Percentiles rank a stretch among this genome's conserved stretches.
Conservation (phyloP, 352 stramenopile species). For the Globisporangium sylvaticum region DNA sequence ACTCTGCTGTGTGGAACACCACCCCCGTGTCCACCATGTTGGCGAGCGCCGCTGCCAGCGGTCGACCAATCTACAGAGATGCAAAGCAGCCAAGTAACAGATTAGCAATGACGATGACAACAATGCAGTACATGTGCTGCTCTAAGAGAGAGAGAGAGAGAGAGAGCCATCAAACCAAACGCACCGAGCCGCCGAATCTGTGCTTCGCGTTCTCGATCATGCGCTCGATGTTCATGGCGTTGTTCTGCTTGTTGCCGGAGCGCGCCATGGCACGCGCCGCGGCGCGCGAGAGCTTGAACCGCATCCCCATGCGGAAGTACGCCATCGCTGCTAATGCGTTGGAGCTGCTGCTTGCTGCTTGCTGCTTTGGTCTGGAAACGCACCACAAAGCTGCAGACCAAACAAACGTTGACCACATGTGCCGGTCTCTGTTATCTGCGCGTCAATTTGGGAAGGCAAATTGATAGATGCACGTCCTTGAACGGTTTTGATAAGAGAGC, state of each 20-base stretch:
- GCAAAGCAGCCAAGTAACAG: neutral
- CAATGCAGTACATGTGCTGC: neutral
- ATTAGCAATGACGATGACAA: neutral
- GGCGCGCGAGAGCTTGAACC: slow-evolving; percentile 61
- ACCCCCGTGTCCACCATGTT: slow-evolving; percentile 50
- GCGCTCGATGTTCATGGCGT: slow-evolving; percentile 47
- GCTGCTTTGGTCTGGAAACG: neutral
- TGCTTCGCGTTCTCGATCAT: slow-evolving; percentile 61
- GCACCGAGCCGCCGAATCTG: slow-evolving; percentile 61
- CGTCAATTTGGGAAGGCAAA: neutral
- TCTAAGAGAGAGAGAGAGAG: neutral
- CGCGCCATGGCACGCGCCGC: slow-evolving; percentile 58
- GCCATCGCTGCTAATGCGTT: slow-evolving; percentile 31
- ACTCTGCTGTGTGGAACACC: slow-evolving; percentile 59
- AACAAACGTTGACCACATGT: slow-evolving; percentile 16
- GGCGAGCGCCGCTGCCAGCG: slow-evolving; percentile 39
- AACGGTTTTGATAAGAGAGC: neutral
- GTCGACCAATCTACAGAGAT: slow-evolving; percentile 38
- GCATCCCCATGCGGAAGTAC: slow-evolving; percentile 66
- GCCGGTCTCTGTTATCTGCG: neutral
- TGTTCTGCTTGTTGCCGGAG: slow-evolving; percentile 41
- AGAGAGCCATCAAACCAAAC: slow-evolving; percentile 3
- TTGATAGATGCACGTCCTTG: neutral
- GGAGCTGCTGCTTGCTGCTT: slow-evolving; percentile 1
- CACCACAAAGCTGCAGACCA: slow-evolving; percentile 1